A percentile compares a stretch with the other conserved stretches of the same genome.
phyloP scores from a whole-genome alignment of 129 eudicot genomes.

The Scalesia atractyloides region DNA sequence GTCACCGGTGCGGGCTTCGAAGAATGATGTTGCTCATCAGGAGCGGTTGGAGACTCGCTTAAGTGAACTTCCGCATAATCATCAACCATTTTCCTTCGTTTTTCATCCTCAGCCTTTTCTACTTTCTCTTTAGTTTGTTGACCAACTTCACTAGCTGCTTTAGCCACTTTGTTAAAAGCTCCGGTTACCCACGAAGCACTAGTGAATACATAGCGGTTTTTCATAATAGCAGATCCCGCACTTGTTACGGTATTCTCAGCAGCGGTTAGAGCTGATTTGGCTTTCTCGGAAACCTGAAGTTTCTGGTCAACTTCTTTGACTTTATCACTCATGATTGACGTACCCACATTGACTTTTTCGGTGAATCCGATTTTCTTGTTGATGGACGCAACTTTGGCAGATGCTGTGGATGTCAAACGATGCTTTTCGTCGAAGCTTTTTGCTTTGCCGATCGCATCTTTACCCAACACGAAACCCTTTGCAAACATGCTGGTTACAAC shows the following conservation, averaged over 20 bases:
- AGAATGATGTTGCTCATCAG: slow-evolving; percentile 27
- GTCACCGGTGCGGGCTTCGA: slow-evolving; percentile 38
- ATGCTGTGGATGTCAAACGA: slow-evolving; percentile 46
- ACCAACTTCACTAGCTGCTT: slow-evolving; percentile 55
- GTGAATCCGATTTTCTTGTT: slow-evolving; percentile 54
- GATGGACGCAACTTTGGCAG: slow-evolving; percentile 46
- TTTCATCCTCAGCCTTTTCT: slow-evolving; percentile 38
- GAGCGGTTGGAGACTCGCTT: slow-evolving; percentile 41
- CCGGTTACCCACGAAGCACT: slow-evolving; percentile 53
- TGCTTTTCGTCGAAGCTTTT: slow-evolving; percentile 53
- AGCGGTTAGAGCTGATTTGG: slow-evolving; percentile 48
- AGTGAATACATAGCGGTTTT: slow-evolving; percentile 43
- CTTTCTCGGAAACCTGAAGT: slow-evolving; percentile 56
- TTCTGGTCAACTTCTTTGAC: slow-evolving; percentile 61
- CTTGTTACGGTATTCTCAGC: slow-evolving; percentile 47
- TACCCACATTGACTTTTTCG: slow-evolving; percentile 49
- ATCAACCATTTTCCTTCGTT: slow-evolving; percentile 42
- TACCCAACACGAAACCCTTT: slow-evolving; percentile 49
- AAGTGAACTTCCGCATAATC: slow-evolving; percentile 41
- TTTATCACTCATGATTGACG: slow-evolving; percentile 46
- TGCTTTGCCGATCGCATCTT: slow-evolving; percentile 51
- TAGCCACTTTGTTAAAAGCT: slow-evolving; percentile 54
- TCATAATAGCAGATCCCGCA: slow-evolving; percentile 59
- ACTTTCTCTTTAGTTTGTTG: slow-evolving; percentile 53
- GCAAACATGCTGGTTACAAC: slow-evolving; percentile 58